Conservation (phyloP, 106 monocot species). For the Triglochin maritima region DNA sequence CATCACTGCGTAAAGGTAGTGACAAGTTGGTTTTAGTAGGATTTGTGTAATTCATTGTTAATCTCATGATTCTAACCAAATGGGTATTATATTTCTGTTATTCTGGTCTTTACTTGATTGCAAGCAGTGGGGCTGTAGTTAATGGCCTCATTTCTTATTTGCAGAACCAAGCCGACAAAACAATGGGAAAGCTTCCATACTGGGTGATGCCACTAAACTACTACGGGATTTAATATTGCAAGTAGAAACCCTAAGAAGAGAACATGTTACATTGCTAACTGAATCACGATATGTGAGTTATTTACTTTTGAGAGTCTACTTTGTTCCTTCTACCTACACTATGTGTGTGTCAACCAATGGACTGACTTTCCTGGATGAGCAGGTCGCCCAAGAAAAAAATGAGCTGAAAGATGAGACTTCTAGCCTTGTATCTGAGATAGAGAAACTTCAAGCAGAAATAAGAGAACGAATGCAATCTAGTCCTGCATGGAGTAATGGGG, state of each 20-base stretch:
- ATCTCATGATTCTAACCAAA: too few species aligned
- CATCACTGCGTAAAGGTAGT: too few species aligned
- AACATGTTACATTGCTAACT: slow-evolving; percentile 45
- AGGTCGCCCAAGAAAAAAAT: slow-evolving; percentile 67
- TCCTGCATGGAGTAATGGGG: slow-evolving; percentile 5
- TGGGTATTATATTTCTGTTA: too few species aligned
- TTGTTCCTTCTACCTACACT: not conserved
- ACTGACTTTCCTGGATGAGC: not conserved
- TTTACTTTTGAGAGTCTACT: not conserved
- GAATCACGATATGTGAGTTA: slow-evolving; percentile 81
- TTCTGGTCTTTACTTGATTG: too few species aligned
- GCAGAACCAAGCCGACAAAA: slow-evolving; percentile 68
- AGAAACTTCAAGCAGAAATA: slow-evolving; percentile 39
- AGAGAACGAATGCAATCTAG: slow-evolving; percentile 19
- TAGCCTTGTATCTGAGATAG: slow-evolving; percentile 39
- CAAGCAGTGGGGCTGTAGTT: too few species aligned
- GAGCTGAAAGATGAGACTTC: slow-evolving; percentile 62
- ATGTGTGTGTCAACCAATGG: not conserved
- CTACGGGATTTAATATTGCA: slow-evolving; percentile 53
- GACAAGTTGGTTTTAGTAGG: too few species aligned
- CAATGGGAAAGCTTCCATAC: slow-evolving; percentile 75
- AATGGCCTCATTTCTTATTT: not conserved
- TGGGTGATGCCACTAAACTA: slow-evolving; percentile 55
- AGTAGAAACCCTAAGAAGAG: slow-evolving; percentile 57
- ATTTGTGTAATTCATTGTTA: too few species aligned